Evolutionary conservation across 495 filamentous ascomycete species (phyloP).

Genomic region (Physcia stellaris): DNA sequence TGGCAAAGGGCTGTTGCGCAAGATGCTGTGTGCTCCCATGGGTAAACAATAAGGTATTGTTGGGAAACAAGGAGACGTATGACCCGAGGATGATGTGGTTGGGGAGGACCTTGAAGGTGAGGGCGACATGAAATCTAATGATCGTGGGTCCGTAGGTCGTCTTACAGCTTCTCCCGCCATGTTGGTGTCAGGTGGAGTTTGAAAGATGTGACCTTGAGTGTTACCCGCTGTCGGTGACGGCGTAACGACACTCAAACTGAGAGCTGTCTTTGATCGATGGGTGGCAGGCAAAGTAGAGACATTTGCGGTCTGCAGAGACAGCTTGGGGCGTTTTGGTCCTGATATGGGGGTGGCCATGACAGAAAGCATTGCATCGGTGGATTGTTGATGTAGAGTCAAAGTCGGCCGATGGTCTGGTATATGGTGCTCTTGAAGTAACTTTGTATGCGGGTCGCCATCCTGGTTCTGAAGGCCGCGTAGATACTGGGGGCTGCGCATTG

Average conservation of each 20-base stretch:
- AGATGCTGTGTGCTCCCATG: slow-evolving; percentile 53
- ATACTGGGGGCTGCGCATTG: slow-evolving; percentile 15
- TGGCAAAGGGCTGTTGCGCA: slow-evolving; percentile 60
- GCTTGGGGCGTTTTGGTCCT: slow-evolving; percentile 52
- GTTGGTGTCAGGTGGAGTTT: slow-evolving; percentile 48
- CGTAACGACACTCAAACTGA: slow-evolving; percentile 41
- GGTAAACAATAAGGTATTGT: slow-evolving; percentile 49
- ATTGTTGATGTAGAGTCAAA: background rate
- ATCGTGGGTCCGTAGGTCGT: slow-evolving; percentile 14
- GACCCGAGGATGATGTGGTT: slow-evolving; percentile 21
- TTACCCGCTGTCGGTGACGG: slow-evolving; percentile 70
- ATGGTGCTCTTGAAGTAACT: background rate
- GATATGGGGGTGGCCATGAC: slow-evolving; percentile 19
- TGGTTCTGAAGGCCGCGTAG: slow-evolving; percentile 2
- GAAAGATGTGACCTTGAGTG: slow-evolving; percentile 69
- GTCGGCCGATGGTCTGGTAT: background rate
- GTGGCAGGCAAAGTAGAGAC: slow-evolving; percentile 30
- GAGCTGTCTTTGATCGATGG: slow-evolving; percentile 19
- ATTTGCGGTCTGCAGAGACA: slow-evolving; percentile 62
- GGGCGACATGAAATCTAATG: slow-evolving; percentile 9
- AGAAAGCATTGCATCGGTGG: slow-evolving; percentile 12
- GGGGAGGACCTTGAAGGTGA: slow-evolving; percentile 18
- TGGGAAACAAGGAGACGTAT: slow-evolving; percentile 24
- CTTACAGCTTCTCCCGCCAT: too few relatives aligned
- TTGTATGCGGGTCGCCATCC: background rate